A percentile compares a stretch with the other conserved stretches of the same genome.
Conservation (phyloP, 768 basidiomycete genomes). For the Boletellus ananiceps region DNA sequence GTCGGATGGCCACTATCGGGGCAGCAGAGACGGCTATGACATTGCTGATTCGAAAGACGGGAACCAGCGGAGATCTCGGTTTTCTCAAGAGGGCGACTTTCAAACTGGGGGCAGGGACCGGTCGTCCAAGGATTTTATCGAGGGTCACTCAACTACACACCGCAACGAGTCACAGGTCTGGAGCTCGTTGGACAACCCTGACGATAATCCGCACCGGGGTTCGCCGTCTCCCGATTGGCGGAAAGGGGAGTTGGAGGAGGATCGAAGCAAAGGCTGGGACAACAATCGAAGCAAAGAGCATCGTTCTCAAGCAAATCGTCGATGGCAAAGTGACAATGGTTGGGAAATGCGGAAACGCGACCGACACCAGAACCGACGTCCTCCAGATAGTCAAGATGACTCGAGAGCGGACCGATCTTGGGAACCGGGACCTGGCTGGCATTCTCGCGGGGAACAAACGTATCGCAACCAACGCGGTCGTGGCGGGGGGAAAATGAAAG, state of each 20-base stretch:
- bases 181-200: conserved; percentile 38
- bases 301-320: conserved; percentile 27
- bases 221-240: conserved; percentile 45
- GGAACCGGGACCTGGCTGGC: conserved; percentile 72
- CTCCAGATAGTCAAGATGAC: conserved; percentile 26
- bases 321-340: conserved; percentile 38
- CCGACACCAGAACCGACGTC: conserved; percentile 38
- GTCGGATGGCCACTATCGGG: conserved; percentile 50
- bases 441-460: conserved; percentile 38
- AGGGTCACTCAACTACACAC: conserved; percentile 38
- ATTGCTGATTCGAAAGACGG: conserved; percentile 39
- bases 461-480: conserved; percentile 37
- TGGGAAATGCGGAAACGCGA: conserved; percentile 52
- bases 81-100: conserved; percentile 39
- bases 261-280: conserved; percentile 35
- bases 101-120: conserved; percentile 43
- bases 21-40: conserved; percentile 48
- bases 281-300: conserved; percentile 36
- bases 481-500: conserved; percentile 37
- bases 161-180: conserved; percentile 46
- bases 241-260: conserved; percentile 34
- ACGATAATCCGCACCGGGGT: conserved; percentile 37
- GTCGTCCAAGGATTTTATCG: conserved; percentile 44
- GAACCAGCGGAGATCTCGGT: conserved; percentile 42
- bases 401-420: conserved; percentile 54